These are phyloP conservation scores for Luzula sylvatica DNA, from an alignment of 176 grass and related monocot species.

Conservation along the genomic window DNA sequence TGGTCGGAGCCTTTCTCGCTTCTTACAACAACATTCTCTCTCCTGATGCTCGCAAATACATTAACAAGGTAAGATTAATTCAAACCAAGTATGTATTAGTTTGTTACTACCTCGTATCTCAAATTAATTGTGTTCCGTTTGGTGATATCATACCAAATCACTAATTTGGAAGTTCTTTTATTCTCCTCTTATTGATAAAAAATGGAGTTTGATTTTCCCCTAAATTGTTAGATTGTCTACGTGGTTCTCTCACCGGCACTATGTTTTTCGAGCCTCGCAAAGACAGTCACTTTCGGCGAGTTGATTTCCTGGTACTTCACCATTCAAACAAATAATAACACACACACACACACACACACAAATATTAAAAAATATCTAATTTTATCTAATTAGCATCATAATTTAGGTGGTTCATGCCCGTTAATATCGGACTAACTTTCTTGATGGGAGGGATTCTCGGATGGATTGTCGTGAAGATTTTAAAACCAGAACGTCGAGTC, in stretches of 20 bases:
- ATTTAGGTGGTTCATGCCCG: conserved; percentile 36
- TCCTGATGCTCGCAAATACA: conserved; percentile 10
- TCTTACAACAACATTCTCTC: conserved; percentile 20
- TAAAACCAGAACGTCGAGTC: conserved; percentile 8
- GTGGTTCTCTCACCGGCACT: conserved; percentile 16
- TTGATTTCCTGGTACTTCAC: conserved; percentile 28
- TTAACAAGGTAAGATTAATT: conserved; percentile 34
- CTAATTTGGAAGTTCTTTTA: too few species aligned
- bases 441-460: conserved; percentile 24
- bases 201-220: neutral
- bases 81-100: too few species aligned
- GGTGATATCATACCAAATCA: too few species aligned
- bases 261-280: conserved; percentile 16
- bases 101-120: too few species aligned
- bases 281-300: conserved; percentile 22
- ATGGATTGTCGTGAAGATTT: conserved; percentile 26
- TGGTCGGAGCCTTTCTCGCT: conserved; percentile 22
- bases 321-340: neutral
- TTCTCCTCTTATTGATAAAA: neutral
- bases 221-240: conserved; percentile 20
- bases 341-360: neutral
- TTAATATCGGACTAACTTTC: conserved; percentile 24
- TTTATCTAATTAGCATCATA: neutral
- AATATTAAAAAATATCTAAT: neutral
- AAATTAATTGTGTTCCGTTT: too few species aligned